phyloP scores from a whole-genome alignment of 768 basidiomycete species.

The Floccularia luteovirens region DNA sequence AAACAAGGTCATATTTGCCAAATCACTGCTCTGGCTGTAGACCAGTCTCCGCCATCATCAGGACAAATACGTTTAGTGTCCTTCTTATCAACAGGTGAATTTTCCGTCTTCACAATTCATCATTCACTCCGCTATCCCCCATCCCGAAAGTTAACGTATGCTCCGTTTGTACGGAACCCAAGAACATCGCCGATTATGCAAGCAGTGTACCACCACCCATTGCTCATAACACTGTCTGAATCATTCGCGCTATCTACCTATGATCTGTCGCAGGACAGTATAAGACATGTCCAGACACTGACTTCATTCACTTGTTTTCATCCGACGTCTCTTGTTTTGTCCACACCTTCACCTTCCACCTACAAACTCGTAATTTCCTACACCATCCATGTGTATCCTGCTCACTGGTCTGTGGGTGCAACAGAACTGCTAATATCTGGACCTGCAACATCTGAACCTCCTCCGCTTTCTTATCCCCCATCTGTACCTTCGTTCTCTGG shows the following conservation, averaged over 20 bases:
- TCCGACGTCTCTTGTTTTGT: constrained; percentile 75
- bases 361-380: constrained; percentile 76
- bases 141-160: constrained; percentile 38
- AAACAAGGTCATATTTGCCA: constrained; percentile 18
- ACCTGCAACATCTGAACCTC: constrained; percentile 9
- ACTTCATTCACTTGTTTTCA: constrained; percentile 75
- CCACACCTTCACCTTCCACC: constrained; percentile 43
- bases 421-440: constrained; percentile 67
- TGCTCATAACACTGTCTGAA: constrained; percentile 65
- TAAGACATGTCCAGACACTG: constrained; percentile 57
- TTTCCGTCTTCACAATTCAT: constrained; percentile 49
- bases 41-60: constrained; percentile 57
- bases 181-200: constrained; percentile 45
- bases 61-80: constrained; percentile 39
- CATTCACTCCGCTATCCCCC: constrained; percentile 33
- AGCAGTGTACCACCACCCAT: constrained; percentile 71
- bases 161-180: constrained; percentile 30
- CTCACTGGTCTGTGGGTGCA: constrained; percentile 72
- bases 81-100: constrained; percentile 66
- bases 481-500: constrained; percentile 5
- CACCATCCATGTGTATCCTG: constrained; percentile 70
- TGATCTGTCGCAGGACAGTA: constrained; percentile 47
- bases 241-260: constrained; percentile 67
- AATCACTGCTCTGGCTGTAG: constrained; percentile 64
- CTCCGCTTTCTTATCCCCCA: constrained; percentile 11